phyloP scores from a whole-genome alignment of 2,329 filamentous ascomycete species.

The Pseudogymnoascus sp. region DNA sequence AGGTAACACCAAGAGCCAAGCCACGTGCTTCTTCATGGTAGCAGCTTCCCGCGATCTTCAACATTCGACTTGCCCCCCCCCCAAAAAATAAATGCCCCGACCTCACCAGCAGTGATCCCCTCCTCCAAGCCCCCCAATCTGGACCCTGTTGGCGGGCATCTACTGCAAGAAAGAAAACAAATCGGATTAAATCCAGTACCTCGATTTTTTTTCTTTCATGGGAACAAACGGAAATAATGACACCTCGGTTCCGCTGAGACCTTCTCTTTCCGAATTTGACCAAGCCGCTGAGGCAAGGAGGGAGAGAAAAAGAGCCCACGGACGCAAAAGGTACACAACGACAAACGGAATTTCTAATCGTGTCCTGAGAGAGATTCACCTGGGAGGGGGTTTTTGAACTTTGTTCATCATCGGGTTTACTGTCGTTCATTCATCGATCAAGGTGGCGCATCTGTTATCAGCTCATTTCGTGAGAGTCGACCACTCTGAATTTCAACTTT shows the following conservation, averaged over 20 bases:
- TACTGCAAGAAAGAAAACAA: neutral
- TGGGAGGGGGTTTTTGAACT: neutral
- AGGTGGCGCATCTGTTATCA: neutral
- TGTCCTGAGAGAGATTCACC: neutral
- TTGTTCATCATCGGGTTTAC: neutral
- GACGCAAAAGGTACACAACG: neutral
- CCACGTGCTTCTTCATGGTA: neutral
- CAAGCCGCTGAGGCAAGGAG: slow-evolving; percentile 1
- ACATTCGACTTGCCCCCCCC: neutral
- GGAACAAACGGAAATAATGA: neutral
- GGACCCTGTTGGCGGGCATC: neutral
- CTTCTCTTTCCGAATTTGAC: neutral
- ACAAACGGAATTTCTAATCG: neutral
- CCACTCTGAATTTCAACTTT: neutral
- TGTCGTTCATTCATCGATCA: neutral
- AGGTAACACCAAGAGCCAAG: neutral
- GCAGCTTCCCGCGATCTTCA: slow-evolving; percentile 4
- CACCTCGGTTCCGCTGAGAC: neutral
- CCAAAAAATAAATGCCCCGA: neutral
- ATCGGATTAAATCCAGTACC: neutral
- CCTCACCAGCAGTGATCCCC: too few relatives aligned
- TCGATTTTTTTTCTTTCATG: neutral
- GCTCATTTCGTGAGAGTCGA: neutral
- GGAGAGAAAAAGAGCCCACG: neutral
- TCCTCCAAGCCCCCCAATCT: neutral